phyloP scores from a whole-genome alignment of 345 rosid species.

The thale cress (Arabidopsis thaliana) region DNA sequence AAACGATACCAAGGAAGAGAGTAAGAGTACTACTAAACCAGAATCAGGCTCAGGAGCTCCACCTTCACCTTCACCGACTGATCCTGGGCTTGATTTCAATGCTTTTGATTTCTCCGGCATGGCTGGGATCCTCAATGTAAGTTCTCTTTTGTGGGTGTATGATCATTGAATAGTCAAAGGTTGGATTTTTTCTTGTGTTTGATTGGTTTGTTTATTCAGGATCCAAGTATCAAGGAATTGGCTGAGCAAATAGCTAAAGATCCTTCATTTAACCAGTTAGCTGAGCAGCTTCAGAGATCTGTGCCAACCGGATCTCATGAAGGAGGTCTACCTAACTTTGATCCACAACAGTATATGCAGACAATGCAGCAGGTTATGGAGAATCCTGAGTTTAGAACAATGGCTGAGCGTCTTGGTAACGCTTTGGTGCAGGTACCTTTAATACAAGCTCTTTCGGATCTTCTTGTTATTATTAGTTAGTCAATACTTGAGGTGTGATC shows the following conservation, averaged over 20 bases:
- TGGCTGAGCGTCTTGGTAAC: slow-evolving; percentile 97
- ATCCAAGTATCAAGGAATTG: slow-evolving; percentile 87
- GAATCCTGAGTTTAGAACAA: slow-evolving; percentile 83
- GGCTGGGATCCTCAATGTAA: slow-evolving; percentile 82
- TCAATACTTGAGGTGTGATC: background rate
- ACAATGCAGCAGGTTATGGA: slow-evolving; percentile 97
- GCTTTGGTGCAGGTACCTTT: slow-evolving; percentile 81
- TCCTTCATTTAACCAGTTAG: slow-evolving; percentile 93
- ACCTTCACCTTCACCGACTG: slow-evolving; percentile 51
- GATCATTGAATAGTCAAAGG: background rate
- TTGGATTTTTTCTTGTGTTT: background rate
- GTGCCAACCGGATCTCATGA: slow-evolving; percentile 63
- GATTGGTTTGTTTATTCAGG: slow-evolving; percentile 51
- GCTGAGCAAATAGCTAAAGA: slow-evolving; percentile 96
- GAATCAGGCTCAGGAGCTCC: slow-evolving; percentile 48
- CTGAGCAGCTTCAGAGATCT: slow-evolving; percentile 91
- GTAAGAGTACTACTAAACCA: slow-evolving; percentile 33
- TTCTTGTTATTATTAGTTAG: background rate
- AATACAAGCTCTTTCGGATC: background rate
- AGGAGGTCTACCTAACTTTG: slow-evolving; percentile 70
- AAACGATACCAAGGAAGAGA: slow-evolving; percentile 51
- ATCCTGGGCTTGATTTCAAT: slow-evolving; percentile 50
- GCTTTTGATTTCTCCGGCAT: slow-evolving; percentile 95
- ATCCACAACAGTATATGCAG: slow-evolving; percentile 68
- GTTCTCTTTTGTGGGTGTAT: background rate